Conservation (phyloP, 2,329 filamentous ascomycete species). For the Cyanodermella asteris region DNA sequence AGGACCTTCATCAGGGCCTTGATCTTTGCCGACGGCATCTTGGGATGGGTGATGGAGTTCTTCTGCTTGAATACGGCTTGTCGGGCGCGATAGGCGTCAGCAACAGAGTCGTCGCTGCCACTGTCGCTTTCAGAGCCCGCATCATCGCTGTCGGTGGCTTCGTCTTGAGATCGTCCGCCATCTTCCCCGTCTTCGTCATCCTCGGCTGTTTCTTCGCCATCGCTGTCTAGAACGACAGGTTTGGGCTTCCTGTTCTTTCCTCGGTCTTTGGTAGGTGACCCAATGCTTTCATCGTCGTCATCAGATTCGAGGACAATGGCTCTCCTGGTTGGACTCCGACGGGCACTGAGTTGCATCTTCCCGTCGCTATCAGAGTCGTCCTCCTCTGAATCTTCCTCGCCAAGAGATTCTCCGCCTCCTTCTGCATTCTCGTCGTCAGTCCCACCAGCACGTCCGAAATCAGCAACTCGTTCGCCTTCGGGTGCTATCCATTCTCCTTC, state of each 20-base stretch:
- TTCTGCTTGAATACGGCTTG: slow-evolving; percentile 29
- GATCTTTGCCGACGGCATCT: slow-evolving; percentile 70
- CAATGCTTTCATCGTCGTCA: slow-evolving; percentile 2
- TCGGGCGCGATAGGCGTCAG: slow-evolving; percentile 16
- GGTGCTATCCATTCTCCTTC: slow-evolving; percentile 64
- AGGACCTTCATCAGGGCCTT: slow-evolving; percentile 65
- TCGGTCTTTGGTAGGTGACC: no score
- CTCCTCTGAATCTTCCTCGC: slow-evolving; percentile 46
- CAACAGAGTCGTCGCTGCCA: slow-evolving; percentile 21
- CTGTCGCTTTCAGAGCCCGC: slow-evolving; percentile 15
- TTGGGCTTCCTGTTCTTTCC: no score
- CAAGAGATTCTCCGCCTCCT: slow-evolving; percentile 61
- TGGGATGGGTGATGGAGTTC: slow-evolving; percentile 5
- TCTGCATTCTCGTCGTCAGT: slow-evolving; percentile 75
- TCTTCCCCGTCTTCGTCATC: slow-evolving; percentile 21
- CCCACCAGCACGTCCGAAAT: slow-evolving; percentile 60
- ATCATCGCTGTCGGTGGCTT: slow-evolving; percentile 20
- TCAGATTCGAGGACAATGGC: slow-evolving; percentile 26
- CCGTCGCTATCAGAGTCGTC: slow-evolving; percentile 15
- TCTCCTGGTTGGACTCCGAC: slow-evolving; percentile 20
- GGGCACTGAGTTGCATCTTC: slow-evolving; percentile 2
- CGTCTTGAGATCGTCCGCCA: slow-evolving; percentile 12
- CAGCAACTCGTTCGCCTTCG: slow-evolving; percentile 37
- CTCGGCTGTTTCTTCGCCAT: no score
- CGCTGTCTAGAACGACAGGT: no score